Base-by-base conservation (phyloP, 2,329 filamentous ascomycete genomes). In the Penicillium sp. region DNA sequence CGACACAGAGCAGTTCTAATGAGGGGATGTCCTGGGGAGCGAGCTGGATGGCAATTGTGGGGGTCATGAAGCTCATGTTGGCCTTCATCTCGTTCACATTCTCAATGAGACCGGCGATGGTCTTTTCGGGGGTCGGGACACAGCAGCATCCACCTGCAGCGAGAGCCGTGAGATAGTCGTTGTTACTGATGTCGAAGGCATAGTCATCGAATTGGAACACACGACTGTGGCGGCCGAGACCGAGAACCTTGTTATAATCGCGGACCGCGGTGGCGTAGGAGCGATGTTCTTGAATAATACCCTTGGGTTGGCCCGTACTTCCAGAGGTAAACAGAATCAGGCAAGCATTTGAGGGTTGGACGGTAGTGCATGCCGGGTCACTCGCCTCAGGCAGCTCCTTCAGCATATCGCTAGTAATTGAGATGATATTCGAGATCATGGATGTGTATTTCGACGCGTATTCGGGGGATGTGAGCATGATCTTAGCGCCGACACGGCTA, bases 261-360 rank as follows among this genome's bases (percentile, higher is more conserved):
- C 44, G 48, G 16, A 65, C 35, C 4, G 63, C 58, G 0, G 60
- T 57, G 0, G 58, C 58, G 25, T 64, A 64, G 18, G 54, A 52
- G 11, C 56, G 55, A 28, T 67, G 64, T 25, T 64, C 62, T 9
- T 63, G 60, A 20, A 67, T 50, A 2, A 64, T 65, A 1, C 61
- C 63, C 16, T 67, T 67, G 0, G 64, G 64, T 1, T 54, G 53
- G 0, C 64, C 64, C 0, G 64, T 67, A 33, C 60, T 63, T 1
- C 64, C 64, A 0, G 63, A 66, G 9, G 63, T 67, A 31, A 66
- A 66, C 1, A 67, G 54, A n/a, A n/a, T n/a, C n/a, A n/a, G n/a
- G n/a, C n/a, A n/a, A n/a, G n/a, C n/a, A n/a, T n/a, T n/a, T n/a
- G n/a, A n/a, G n/a, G n/a, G n/a, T n/a, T n/a, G n/a, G n/a, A n/a